Evolutionary conservation across 306 rosid genomes (phyloP), one percentile per base, ranked within the genome.

Genomic region (Cicer judaicum): DNA sequence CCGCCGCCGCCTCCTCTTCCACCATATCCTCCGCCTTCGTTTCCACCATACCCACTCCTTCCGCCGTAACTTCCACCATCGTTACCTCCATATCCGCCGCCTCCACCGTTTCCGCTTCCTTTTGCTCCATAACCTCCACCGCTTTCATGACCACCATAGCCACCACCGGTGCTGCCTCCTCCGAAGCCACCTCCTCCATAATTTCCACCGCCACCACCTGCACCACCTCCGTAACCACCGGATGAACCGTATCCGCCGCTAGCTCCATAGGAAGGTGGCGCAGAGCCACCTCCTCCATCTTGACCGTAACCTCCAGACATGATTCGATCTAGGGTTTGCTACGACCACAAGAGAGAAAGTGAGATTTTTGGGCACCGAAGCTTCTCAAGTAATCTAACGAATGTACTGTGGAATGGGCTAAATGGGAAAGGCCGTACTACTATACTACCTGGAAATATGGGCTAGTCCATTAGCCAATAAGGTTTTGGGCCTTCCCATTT

Each of bases 271-370:
- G 93, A 44, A 29, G 90, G 86, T 72, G 91, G 92, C 52, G 89
- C 96, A 48, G 93, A 87, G 0, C 92, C 73, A 16, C 77, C 90
- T 8, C 78, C 92, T 74, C 85, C 91, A 52, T 88, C 97, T 75
- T 90, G 99, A 40, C 97, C 98, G 83, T 92, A 94, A 86, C 77
- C 81, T 55, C 99, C 98, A 79, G 98, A 88, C 97, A 92, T 92
- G 82, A 73, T 75, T 80, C 78, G 88, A 84, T 80, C 89, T 81
- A 78, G 89, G 86, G 86, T 76, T 69, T 69, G 77, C 39, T 47
- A 7, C 74, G 40, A 77, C 73, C 77, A 29, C 71, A 59, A 75
- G 77, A 21, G 62, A 68, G 59, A 81, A 80, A 67, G 73, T 38
- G 50, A 46, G 74, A 79, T 8, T 69, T 56, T 57, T 61, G 14